Conservation (phyloP, 2,329 filamentous ascomycete genomes). For the Sporothrix pseudoabietina region DNA sequence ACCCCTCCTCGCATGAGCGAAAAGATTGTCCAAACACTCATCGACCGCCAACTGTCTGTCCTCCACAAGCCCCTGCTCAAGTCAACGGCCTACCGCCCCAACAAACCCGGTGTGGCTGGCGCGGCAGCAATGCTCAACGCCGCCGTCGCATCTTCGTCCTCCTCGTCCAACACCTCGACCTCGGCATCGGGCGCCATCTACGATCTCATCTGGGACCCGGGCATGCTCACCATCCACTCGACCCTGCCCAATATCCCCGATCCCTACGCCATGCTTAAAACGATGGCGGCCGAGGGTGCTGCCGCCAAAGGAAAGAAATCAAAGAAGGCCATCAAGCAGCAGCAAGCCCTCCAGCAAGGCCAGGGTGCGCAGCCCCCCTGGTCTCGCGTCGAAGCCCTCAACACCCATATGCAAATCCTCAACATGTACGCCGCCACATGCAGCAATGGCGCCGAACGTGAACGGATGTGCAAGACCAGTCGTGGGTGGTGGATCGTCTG, state of each 20-base stretch:
- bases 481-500: slow-evolving; percentile 72
- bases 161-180: background rate
- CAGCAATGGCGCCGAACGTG: slow-evolving; percentile 50
- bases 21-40: slow-evolving; percentile 24
- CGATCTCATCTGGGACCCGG: slow-evolving; percentile 65
- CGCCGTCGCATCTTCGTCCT: background rate
- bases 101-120: slow-evolving; percentile 47
- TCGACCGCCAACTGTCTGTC: slow-evolving; percentile 54
- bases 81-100: slow-evolving; percentile 60
- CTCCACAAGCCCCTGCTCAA: slow-evolving; percentile 58
- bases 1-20: background rate
- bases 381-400: slow-evolving; percentile 65
- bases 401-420: slow-evolving; percentile 65
- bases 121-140: slow-evolving; percentile 26
- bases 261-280: slow-evolving; percentile 35
- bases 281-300: background rate
- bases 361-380: slow-evolving; percentile 44
- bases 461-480: slow-evolving; percentile 66
- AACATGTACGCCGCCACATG: slow-evolving; percentile 56
- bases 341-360: background rate
- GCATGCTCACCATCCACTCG: slow-evolving; percentile 59
- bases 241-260: slow-evolving; percentile 68
- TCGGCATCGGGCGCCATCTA: slow-evolving; percentile 50
- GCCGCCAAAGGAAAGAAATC: background rate
- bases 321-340: background rate